A percentile compares a stretch with the other conserved stretches of the same genome.
phyloP scores from a whole-genome alignment of 2,329 filamentous ascomycete species.

The Calonectria pseudoturangicola region DNA sequence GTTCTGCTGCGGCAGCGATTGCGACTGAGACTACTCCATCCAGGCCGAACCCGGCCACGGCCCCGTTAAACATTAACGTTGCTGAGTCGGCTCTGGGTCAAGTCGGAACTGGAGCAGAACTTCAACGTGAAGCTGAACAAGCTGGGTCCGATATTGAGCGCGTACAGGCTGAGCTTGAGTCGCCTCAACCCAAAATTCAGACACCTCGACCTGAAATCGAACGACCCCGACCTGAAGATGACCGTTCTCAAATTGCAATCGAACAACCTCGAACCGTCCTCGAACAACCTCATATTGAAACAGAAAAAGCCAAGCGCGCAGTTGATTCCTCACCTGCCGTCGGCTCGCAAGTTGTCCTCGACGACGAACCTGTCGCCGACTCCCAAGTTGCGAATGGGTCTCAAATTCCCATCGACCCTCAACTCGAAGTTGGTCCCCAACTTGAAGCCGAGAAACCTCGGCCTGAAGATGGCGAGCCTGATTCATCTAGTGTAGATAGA shows the following conservation, averaged over 20 bases:
- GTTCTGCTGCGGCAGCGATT: not conserved
- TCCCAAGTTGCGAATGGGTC: no score
- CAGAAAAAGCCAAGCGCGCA: not conserved
- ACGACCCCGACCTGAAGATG: not conserved
- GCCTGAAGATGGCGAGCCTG: not conserved
- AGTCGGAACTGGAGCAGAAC: not conserved
- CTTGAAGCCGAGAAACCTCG: not conserved
- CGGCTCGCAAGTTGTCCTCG: not conserved
- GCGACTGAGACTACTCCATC: not conserved
- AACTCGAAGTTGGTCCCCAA: not conserved
- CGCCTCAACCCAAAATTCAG: not conserved
- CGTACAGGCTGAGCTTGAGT: not conserved
- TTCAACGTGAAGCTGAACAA: not conserved
- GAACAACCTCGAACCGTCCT: not conserved
- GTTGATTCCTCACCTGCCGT: not conserved
- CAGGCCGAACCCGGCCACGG: not conserved
- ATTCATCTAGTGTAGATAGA: not conserved
- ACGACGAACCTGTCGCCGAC: no score
- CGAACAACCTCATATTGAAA: not conserved
- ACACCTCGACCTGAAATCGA: not conserved
- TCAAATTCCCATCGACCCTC: no score
- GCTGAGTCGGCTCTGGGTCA: not conserved
- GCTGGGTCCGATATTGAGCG: not conserved
- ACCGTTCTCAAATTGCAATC: not conserved
- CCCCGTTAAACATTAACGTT: not conserved